Evolutionary conservation across 2,329 filamentous ascomycete genomes (phyloP).

Genomic region (Colletotrichum euphorbiae): DNA sequence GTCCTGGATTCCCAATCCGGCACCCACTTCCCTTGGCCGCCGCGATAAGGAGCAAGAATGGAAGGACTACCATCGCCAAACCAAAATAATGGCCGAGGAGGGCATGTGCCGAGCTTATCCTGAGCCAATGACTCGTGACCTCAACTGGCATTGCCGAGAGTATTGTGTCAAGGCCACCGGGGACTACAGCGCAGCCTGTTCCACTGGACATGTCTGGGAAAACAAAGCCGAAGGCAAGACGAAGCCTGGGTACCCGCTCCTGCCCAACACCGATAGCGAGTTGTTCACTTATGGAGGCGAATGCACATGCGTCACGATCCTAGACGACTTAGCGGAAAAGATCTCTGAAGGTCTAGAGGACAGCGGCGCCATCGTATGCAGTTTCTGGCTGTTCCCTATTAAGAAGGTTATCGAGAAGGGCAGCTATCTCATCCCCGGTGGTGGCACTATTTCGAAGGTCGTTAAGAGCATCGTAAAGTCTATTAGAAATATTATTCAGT

Average conservation of each 20-base stretch:
- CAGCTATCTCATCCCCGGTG: slow-evolving; percentile 16
- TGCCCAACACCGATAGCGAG: slow-evolving; percentile 3
- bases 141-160: slow-evolving; percentile 16
- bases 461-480: slow-evolving; percentile 10
- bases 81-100: slow-evolving; percentile 7
- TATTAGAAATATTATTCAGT: background rate
- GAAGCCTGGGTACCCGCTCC: background rate
- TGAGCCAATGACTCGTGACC: background rate
- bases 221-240: background rate
- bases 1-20: slow-evolving; percentile 24
- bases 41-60: background rate
- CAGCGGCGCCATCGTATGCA: slow-evolving; percentile 10
- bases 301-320: slow-evolving; percentile 7
- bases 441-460: background rate
- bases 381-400: slow-evolving; percentile 12
- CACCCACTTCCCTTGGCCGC: background rate
- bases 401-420: slow-evolving; percentile 25
- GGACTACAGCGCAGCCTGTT: slow-evolving; percentile 6
- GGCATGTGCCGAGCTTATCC: slow-evolving; percentile 13
- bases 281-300: background rate
- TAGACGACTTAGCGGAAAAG: slow-evolving; percentile 4
- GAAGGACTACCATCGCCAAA: slow-evolving; percentile 6
- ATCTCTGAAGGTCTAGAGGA: slow-evolving; percentile 7
- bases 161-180: slow-evolving; percentile 7
- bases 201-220: background rate